A percentile compares a stretch with the other conserved stretches of the same genome.
phyloP scores from a whole-genome alignment of 768 basidiomycete genomes.

The Mycena latifolia region DNA sequence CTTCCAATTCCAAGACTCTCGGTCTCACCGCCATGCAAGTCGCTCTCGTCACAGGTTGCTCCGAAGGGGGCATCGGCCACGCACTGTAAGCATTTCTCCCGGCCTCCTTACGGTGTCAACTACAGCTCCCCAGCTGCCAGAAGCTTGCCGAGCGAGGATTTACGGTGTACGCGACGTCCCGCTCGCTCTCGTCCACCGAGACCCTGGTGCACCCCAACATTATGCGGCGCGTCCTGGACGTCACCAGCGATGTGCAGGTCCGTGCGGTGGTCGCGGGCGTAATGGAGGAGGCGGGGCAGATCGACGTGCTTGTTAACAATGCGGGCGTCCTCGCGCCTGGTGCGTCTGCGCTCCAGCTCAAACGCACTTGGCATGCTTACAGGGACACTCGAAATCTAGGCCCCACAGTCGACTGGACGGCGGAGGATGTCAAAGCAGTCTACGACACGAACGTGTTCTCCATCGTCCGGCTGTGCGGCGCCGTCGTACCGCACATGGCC shows the following conservation, averaged over 20 bases:
- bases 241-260: not conserved
- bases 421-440: not conserved
- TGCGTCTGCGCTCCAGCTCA: not conserved
- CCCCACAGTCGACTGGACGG: not conserved
- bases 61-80: conserved; percentile 7
- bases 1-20: too few species aligned
- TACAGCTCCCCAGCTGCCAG: not conserved
- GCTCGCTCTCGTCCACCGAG: not conserved
- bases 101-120: not conserved
- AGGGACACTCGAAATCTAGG: not conserved
- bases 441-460: conserved; percentile 16
- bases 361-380: not conserved
- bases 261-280: not conserved
- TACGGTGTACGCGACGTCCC: conserved; percentile 15
- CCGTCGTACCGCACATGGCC: conserved; percentile 17
- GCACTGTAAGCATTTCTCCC: not conserved
- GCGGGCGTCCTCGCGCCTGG: conserved; percentile 1
- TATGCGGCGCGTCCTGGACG: conserved; percentile 5
- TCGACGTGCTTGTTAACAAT: conserved; percentile 15
- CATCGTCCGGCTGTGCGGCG: not conserved
- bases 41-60: conserved; percentile 8
- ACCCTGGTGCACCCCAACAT: conserved; percentile 9
- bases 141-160: conserved; percentile 1
- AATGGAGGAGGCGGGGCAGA: conserved; percentile 2
- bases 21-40: conserved; percentile 4